Conservation (phyloP, 2,329 filamentous ascomycete species). For the Diaporthe citri region DNA sequence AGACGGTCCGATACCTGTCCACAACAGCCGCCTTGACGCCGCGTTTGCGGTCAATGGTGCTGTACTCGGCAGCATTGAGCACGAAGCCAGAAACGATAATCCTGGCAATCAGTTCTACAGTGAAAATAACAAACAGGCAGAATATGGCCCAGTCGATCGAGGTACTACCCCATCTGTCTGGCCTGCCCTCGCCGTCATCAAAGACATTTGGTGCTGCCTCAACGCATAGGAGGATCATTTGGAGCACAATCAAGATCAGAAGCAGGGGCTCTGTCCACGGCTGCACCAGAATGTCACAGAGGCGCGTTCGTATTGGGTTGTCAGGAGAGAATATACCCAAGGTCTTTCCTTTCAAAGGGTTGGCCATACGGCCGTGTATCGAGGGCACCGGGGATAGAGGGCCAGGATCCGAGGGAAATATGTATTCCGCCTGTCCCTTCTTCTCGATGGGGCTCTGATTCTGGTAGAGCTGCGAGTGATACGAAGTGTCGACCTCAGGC, state of each 20-base stretch:
- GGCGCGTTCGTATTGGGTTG: slow-evolving; percentile 77
- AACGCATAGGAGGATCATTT: slow-evolving; percentile 88
- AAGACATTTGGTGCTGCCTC: slow-evolving; percentile 83
- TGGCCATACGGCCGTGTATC: slow-evolving; percentile 60
- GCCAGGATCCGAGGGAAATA: slow-evolving; percentile 48
- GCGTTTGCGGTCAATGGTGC: slow-evolving; percentile 83
- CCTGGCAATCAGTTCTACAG: slow-evolving; percentile 83
- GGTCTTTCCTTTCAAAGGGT: slow-evolving; percentile 88
- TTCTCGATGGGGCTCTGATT: slow-evolving; percentile 60
- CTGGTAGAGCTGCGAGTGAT: slow-evolving; percentile 60
- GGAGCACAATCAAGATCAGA: slow-evolving; percentile 86
- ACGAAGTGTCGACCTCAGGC: slow-evolving; percentile 63
- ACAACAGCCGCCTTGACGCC: slow-evolving; percentile 80
- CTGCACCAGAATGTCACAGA: slow-evolving; percentile 89
- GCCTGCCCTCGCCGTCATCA: slow-evolving; percentile 69
- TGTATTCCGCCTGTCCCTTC: slow-evolving; percentile 50
- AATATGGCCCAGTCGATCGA: slow-evolving; percentile 86
- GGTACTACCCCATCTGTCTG: slow-evolving; percentile 73
- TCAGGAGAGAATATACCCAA: slow-evolving; percentile 87
- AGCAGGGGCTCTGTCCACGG: slow-evolving; percentile 89
- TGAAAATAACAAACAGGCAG: slow-evolving; percentile 89
- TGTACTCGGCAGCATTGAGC: slow-evolving; percentile 91
- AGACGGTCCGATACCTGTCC: slow-evolving; percentile 82
- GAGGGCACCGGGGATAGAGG: slow-evolving; percentile 47
- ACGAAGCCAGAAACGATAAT: slow-evolving; percentile 95